phyloP scores from a whole-genome alignment of 106 monocot genomes.

The Cymbidium sinense region DNA sequence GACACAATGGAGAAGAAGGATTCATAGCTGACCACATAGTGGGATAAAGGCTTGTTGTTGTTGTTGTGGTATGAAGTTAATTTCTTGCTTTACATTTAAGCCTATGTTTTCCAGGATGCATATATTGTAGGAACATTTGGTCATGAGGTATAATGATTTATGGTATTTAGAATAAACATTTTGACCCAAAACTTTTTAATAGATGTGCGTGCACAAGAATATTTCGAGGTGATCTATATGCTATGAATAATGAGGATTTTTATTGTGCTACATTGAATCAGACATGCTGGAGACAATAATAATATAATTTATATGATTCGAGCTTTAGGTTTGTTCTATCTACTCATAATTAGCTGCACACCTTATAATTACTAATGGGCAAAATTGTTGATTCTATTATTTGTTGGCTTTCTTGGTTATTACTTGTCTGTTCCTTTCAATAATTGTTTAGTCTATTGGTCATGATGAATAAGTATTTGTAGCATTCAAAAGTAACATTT shows the following conservation, averaged over 20 bases:
- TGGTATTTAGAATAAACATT: not conserved
- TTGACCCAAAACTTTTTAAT: not conserved
- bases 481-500: too few relatives aligned
- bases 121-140: not conserved
- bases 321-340: conserved; percentile 51
- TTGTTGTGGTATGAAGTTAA: too few relatives aligned
- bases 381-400: not conserved
- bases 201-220: not conserved
- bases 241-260: conserved; percentile 22
- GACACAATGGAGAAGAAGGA: too few relatives aligned
- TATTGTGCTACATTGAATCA: conserved; percentile 82
- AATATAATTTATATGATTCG: conserved; percentile 87
- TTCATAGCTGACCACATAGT: too few relatives aligned
- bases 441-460: not conserved
- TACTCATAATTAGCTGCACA: not conserved
- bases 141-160: not conserved
- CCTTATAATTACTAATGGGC: not conserved
- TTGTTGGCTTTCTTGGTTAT: not conserved
- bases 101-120: not conserved
- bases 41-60: too few relatives aligned
- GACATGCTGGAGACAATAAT: conserved; percentile 77
- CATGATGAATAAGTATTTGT: too few relatives aligned
- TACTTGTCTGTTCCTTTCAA: not conserved
- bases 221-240: too few relatives aligned
- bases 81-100: not conserved